Conservation (phyloP, 805 yeast species). For the Dipodascopsis uninucleata region DNA sequence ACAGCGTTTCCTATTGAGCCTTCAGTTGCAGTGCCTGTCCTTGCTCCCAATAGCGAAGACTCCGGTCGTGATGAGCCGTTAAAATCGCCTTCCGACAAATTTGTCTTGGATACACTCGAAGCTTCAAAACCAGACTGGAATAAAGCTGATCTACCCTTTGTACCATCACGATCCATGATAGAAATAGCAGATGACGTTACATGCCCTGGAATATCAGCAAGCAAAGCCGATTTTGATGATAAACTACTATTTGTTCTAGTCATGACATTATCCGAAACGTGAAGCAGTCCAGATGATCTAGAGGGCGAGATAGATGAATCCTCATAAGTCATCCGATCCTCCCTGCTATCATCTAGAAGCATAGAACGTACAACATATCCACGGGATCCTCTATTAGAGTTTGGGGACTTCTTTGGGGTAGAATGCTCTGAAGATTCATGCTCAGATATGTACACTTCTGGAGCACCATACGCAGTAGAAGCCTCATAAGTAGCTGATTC, state of each 20-base stretch:
- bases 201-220: conserved; percentile 1
- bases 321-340: neutral
- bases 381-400: neutral
- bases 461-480: neutral
- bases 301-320: neutral
- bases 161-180: conserved; percentile 2
- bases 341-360: neutral
- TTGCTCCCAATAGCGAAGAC: too few relatives aligned
- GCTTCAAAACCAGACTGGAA: conserved; percentile 3
- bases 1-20: too few relatives aligned
- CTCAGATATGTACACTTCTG: neutral
- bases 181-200: conserved; percentile 4
- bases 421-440: neutral
- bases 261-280: too few relatives aligned
- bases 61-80: too few relatives aligned
- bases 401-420: neutral
- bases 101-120: neutral
- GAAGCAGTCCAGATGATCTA: too few relatives aligned
- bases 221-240: conserved; percentile 1
- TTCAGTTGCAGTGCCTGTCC: too few relatives aligned
- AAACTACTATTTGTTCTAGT: too few relatives aligned
- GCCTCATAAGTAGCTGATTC: conserved; percentile 26
- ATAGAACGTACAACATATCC: neutral
- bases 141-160: conserved; percentile 3
- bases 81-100: too few relatives aligned